Evolutionary conservation across 2,329 filamentous ascomycete species (phyloP).

Genomic region (Calcarisporium arbuscula): DNA sequence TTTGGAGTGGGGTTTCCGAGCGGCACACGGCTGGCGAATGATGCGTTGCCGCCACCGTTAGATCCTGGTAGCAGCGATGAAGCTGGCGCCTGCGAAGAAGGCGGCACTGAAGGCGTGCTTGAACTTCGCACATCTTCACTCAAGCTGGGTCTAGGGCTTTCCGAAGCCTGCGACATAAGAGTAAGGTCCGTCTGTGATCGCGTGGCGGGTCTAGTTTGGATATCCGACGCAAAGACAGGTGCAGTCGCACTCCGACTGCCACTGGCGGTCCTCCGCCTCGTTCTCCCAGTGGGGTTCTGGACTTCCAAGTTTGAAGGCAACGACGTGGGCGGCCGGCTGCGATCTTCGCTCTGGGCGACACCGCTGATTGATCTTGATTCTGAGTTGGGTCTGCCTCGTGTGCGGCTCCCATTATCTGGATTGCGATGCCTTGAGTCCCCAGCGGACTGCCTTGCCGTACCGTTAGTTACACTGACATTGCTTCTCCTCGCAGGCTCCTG

Average conservation of each 20-base stretch:
- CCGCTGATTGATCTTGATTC: constrained; percentile 42
- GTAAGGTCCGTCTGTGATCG: constrained; percentile 62
- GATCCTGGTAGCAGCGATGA: constrained; percentile 15
- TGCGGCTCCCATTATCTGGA: constrained; percentile 17
- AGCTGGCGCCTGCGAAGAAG: constrained; percentile 14
- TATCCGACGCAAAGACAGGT: constrained; percentile 34
- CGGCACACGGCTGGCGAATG: constrained; percentile 30
- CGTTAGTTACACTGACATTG: constrained; percentile 27
- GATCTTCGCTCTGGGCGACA: constrained; percentile 36
- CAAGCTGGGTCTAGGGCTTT: constrained; percentile 22
- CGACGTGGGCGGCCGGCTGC: constrained; percentile 42
- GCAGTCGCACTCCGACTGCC: constrained; percentile 49
- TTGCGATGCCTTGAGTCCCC: constrained; percentile 22
- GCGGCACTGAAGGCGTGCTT: constrained; percentile 27
- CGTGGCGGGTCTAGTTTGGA: constrained; percentile 43
- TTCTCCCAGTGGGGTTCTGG: constrained; percentile 20
- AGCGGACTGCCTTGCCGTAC: constrained; percentile 25
- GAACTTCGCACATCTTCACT: constrained; percentile 33
- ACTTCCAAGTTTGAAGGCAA: constrained; percentile 23
- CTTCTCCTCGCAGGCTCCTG: constrained; percentile 40
- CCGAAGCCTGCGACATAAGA: constrained; percentile 33
- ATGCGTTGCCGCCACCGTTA: constrained; percentile 18
- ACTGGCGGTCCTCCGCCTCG: constrained; percentile 47
- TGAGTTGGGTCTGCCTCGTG: constrained; percentile 29
- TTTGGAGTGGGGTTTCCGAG: constrained; percentile 16